Evolutionary conservation across 2,329 filamentous ascomycete species (phyloP).

Genomic region (Xylariaceae sp.): DNA sequence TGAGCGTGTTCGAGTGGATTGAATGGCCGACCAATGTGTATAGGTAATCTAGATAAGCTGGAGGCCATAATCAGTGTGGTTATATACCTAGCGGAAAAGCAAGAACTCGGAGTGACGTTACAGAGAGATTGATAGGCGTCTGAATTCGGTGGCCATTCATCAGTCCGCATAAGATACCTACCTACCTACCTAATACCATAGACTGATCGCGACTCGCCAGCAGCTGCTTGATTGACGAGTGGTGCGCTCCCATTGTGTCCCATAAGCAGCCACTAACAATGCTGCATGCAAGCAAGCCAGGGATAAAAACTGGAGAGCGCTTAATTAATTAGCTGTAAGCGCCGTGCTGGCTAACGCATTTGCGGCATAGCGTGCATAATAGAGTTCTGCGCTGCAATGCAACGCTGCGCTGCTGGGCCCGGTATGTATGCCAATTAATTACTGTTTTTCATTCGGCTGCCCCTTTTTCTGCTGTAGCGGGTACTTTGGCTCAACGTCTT

Average conservation of each 20-base stretch:
- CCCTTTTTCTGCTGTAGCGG: background rate
- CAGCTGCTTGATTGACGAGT: background rate
- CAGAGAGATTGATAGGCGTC: too few species aligned
- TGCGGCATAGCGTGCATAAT: background rate
- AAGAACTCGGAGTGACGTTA: too few species aligned
- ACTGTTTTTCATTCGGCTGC: background rate
- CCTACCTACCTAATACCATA: too few species aligned
- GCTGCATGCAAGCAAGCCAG: conserved; percentile 11
- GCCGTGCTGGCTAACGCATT: background rate
- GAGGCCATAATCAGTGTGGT: too few species aligned
- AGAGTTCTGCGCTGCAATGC: conserved; percentile 7
- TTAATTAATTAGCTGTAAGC: background rate
- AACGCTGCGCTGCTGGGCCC: conserved; percentile 19
- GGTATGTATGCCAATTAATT: background rate
- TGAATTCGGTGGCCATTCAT: too few species aligned
- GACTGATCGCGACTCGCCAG: background rate
- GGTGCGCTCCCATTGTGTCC: background rate
- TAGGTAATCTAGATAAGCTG: background rate
- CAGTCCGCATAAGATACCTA: too few species aligned
- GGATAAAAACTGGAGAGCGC: conserved; percentile 11
- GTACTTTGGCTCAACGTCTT: too few species aligned
- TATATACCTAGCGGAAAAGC: too few species aligned
- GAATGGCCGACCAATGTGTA: background rate
- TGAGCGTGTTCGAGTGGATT: background rate
- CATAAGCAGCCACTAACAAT: conserved; percentile 23